These are phyloP conservation scores for Pythium plurisporium DNA, from an alignment of 352 stramenopile species.

Conservation along the genomic window DNA sequence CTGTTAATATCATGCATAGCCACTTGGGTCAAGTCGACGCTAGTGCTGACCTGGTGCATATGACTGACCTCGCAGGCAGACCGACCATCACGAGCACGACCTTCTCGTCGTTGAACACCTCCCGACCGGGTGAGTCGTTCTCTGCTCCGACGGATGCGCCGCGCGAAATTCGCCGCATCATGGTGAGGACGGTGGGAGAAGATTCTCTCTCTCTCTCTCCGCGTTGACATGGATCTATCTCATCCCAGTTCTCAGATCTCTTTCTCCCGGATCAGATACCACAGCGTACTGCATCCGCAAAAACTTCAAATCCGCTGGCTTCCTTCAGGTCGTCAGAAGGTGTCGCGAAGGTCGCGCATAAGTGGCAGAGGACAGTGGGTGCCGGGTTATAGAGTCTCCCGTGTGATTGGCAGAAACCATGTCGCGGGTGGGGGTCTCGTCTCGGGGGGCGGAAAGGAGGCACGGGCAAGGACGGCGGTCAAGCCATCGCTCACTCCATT, in stretches of 20 bases:
- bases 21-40: no score
- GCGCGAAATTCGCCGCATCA: constrained; percentile 11
- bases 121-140: constrained; percentile 17
- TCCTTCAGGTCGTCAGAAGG: constrained; percentile 7
- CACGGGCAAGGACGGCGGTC: background rate
- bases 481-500: no score
- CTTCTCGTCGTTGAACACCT: constrained; percentile 74
- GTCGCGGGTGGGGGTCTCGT: background rate
- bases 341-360: constrained; percentile 26
- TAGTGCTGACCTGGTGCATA: background rate
- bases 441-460: background rate
- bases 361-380: constrained; percentile 25
- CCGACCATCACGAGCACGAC: constrained; percentile 91
- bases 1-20: no score
- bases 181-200: background rate
- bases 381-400: background rate
- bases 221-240: background rate
- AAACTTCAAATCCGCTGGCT: constrained; percentile 1
- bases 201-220: background rate
- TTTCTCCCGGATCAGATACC: constrained; percentile 1
- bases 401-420: constrained; percentile 25
- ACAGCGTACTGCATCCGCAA: background rate
- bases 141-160: background rate
- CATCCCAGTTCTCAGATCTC: background rate
- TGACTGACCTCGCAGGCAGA: constrained; percentile 59